A percentile compares a stretch with the other conserved stretches of the same genome.
Evolutionary conservation across 2,329 filamentous ascomycete species (phyloP).

Genomic region (Colletotrichum orbiculare): DNA sequence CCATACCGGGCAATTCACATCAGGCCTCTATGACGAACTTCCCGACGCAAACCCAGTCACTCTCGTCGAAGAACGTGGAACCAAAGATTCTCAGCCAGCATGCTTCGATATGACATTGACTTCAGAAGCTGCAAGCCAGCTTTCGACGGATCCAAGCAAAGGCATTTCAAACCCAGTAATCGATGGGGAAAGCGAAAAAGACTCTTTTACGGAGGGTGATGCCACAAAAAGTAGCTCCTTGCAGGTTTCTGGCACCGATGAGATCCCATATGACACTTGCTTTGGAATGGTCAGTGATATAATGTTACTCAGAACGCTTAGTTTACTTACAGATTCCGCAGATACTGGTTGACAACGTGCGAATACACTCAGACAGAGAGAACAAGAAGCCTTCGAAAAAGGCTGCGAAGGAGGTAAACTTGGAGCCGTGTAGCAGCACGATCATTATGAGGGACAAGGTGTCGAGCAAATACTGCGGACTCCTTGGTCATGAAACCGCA

Average conservation of each 20-base stretch:
- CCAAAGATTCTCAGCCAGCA: neutral
- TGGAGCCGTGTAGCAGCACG: neutral
- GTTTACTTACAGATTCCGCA: too few relatives aligned
- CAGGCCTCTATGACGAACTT: too few relatives aligned
- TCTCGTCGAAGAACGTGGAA: neutral
- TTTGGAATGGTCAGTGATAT: neutral
- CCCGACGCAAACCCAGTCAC: neutral
- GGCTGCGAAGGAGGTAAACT: neutral
- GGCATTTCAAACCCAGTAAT: too few relatives aligned
- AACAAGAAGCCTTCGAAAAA: neutral
- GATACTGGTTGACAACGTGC: neutral
- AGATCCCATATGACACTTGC: neutral
- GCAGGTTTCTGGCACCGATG: too few relatives aligned
- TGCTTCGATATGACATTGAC: rapidly evolving
- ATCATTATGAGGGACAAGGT: neutral
- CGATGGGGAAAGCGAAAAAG: too few relatives aligned
- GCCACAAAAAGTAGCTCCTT: too few relatives aligned
- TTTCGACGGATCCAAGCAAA: neutral
- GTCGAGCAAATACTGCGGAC: neutral
- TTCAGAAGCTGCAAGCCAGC: neutral
- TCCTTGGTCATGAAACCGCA: neutral
- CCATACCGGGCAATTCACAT: too few relatives aligned
- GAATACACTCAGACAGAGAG: neutral
- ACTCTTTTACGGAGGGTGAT: too few relatives aligned
- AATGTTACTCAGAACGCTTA: too few relatives aligned